Conservation (phyloP, 177 flowering plant species). For the Vitis hybrid region DNA sequence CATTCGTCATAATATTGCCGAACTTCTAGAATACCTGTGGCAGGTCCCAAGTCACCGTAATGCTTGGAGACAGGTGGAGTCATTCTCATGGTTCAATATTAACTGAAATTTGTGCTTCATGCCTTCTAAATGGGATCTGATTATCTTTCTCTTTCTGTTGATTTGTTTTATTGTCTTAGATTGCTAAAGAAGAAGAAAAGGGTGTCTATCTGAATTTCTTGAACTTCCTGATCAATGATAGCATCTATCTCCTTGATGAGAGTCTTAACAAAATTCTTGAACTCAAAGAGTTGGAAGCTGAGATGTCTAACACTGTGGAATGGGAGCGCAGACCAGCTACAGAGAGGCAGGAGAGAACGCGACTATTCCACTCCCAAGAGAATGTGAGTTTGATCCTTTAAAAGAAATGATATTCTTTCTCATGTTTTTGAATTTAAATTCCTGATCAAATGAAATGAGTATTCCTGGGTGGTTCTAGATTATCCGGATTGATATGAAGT, state of each 20-base stretch:
- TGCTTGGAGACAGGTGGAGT: slow-evolving; percentile 84
- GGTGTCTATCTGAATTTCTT: slow-evolving; percentile 95
- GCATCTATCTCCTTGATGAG: slow-evolving; percentile 96
- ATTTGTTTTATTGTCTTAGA: slow-evolving; percentile 38
- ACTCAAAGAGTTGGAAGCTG: slow-evolving; percentile 88
- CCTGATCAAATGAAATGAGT: background rate
- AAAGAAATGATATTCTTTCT: background rate
- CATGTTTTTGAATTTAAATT: background rate
- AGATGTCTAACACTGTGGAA: slow-evolving; percentile 86
- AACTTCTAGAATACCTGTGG: slow-evolving; percentile 97
- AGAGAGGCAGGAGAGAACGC: slow-evolving; percentile 98
- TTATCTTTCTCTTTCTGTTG: background rate
- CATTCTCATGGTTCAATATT: background rate
- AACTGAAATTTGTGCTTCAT: background rate
- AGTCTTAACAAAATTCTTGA: slow-evolving; percentile 98
- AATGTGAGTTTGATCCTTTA: slow-evolving; percentile 52
- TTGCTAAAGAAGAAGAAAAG: slow-evolving; percentile 97
- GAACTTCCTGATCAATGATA: slow-evolving; percentile 93
- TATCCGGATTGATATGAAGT: slow-evolving; percentile 92
- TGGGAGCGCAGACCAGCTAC: slow-evolving; percentile 95
- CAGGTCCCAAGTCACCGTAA: slow-evolving; percentile 96
- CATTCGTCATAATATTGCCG: slow-evolving; percentile 97
- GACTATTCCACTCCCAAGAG: slow-evolving; percentile 90
- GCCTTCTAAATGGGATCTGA: background rate
- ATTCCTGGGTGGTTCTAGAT: slow-evolving; percentile 45